These are phyloP conservation scores for Medicago lupulina DNA, from an alignment of 306 rosid genomes.

Conservation along the genomic window DNA sequence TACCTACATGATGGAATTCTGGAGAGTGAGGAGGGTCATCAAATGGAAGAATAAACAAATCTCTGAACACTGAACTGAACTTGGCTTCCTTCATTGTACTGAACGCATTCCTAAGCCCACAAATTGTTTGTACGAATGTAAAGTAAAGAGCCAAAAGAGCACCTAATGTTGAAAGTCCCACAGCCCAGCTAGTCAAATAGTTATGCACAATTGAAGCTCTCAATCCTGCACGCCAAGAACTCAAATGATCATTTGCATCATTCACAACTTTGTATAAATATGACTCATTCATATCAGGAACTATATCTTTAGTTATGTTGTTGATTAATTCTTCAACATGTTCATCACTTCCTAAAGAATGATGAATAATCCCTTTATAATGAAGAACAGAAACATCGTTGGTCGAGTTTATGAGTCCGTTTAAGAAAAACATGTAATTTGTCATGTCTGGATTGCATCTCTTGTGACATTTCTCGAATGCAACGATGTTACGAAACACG, in stretches of 20 bases:
- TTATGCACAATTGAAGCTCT: constrained; percentile 49
- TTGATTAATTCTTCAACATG: constrained; percentile 49
- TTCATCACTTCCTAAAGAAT: constrained; percentile 45
- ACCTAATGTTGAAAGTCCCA: constrained; percentile 51
- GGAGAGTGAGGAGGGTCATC: neutral
- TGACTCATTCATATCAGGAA: constrained; percentile 37
- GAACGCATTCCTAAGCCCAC: neutral
- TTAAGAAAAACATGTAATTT: constrained; percentile 57
- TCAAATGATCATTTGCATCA: constrained; percentile 38
- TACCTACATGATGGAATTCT: no score
- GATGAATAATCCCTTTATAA: constrained; percentile 48
- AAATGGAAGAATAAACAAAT: neutral
- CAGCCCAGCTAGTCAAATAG: constrained; percentile 54
- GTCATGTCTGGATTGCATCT: constrained; percentile 50
- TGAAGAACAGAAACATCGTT: constrained; percentile 49
- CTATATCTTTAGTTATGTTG: constrained; percentile 45
- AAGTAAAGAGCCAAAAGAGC: constrained; percentile 48
- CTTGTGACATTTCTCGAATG: constrained; percentile 54
- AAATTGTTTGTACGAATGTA: constrained; percentile 42
- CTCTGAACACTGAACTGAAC: neutral
- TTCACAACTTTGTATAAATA: constrained; percentile 45
- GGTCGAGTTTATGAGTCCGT: constrained; percentile 48
- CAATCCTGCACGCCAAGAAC: neutral
- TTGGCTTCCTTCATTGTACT: neutral
- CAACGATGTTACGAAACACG: constrained; percentile 53